Evolutionary conservation across 768 basidiomycete genomes (phyloP).

Genomic region (Hygrocybe punicea): DNA sequence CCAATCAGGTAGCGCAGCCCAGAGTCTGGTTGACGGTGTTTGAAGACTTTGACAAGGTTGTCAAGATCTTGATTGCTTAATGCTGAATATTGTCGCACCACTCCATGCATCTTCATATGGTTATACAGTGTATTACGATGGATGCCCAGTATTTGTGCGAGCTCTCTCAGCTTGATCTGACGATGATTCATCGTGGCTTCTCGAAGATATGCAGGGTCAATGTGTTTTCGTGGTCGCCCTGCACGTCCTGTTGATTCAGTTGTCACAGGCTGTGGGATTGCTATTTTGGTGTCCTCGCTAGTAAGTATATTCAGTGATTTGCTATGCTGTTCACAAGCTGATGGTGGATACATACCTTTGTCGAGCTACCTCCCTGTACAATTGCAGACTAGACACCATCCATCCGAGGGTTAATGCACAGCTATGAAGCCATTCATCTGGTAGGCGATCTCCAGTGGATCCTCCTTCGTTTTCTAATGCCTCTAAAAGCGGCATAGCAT

Average conservation of each 20-base stretch:
- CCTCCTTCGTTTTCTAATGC: not conserved
- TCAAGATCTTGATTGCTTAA: conserved; percentile 8
- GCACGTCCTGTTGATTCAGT: not conserved
- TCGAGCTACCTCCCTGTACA: not conserved
- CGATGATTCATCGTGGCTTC: not conserved
- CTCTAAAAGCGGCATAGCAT: not conserved
- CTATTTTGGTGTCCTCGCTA: not conserved
- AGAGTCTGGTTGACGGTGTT: conserved; percentile 10
- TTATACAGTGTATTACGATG: conserved; percentile 2
- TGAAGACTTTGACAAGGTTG: conserved; percentile 3
- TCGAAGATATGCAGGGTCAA: not conserved
- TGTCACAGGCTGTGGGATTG: not conserved
- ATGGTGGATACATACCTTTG: not conserved
- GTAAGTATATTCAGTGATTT: not conserved
- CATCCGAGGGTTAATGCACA: not conserved
- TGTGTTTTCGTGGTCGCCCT: conserved; percentile 6
- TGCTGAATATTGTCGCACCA: not conserved
- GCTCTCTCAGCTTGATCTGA: conserved; percentile 2
- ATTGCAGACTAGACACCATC: not conserved
- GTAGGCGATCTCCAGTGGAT: not conserved
- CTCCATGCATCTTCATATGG: not conserved
- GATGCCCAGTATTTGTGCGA: conserved; percentile 5
- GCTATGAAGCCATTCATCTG: not conserved
- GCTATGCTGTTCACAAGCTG: not conserved
- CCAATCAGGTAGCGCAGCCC: conserved; percentile 30